Evolutionary conservation across 148 eudicot genomes (phyloP), one percentile per base, ranked within the genome.

Genomic region (Heliosperma pusillum): DNA sequence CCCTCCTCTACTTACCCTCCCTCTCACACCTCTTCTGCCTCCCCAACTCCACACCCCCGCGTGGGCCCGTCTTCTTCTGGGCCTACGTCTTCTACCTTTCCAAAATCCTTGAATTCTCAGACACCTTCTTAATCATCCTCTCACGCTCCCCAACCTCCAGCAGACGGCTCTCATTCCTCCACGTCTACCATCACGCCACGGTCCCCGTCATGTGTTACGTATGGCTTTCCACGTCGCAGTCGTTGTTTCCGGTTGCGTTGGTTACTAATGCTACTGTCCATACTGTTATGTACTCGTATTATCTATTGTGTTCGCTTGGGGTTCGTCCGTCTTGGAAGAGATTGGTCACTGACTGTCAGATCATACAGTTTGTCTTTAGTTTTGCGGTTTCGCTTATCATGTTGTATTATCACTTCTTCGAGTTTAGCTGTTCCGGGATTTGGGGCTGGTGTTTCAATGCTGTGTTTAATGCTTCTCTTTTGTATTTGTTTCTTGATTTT

Each of bases 141-240:
- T 50, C 55, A 13, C 17, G 16, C 55, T 50, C 55, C 4, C 15
- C 55, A 0, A 50, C 55, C 42, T 36, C 42, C 42, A 36, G 6
- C 33, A 26, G 81, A 44, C 82, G 97, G 73, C 83, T 94, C 17
- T 84, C 98, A 1, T 90, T 94, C 81, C 89, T 94, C 83, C 98
- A 94, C 82, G 97, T 94, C 21, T 94, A 94, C 89, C 98, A 94
- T 76, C 98, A 94, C 79, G 80, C 93, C 0, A 83, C 81, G 25
- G 98, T 91, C 11, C 85, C 89, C 26, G 78, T 88, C 0, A 90
- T 94, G 97, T 91, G 96, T 72, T 91, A 90, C 74, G 4, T 90
- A 1, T 91, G 98, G 98, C 81, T 94, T 0, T 42, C 79, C 7
- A 78, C 82, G 1, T 75, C 85, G 2, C 97, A 91, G 82, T 82